These are phyloP conservation scores for Aspergillus taichungensis DNA, from an alignment of 495 filamentous ascomycete species.

Conservation along the genomic window DNA sequence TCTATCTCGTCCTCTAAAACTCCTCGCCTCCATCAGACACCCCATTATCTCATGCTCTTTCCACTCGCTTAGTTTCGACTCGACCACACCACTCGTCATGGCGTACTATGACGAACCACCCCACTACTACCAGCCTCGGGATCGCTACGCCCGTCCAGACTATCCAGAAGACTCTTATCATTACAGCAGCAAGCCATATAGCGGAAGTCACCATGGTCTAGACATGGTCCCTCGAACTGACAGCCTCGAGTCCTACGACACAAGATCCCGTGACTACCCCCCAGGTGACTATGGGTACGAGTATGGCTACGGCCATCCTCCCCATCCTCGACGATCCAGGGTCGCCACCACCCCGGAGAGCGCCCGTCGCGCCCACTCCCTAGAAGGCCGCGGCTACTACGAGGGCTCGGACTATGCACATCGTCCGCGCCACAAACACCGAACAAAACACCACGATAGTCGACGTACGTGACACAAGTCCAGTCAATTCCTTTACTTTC, in stretches of 20 bases:
- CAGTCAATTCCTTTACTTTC: not conserved
- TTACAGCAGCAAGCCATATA: constrained; percentile 13
- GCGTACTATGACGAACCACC: constrained; percentile 33
- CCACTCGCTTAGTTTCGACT: constrained; percentile 2
- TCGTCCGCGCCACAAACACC: constrained; percentile 44
- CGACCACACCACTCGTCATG: constrained; percentile 17
- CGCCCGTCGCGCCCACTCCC: constrained; percentile 35
- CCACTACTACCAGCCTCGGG: constrained; percentile 20
- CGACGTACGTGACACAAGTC: constrained; percentile 21
- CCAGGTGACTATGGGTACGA: constrained; percentile 41
- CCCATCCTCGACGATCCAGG: constrained; percentile 26
- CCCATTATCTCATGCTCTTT: constrained; percentile 7
- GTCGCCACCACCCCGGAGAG: constrained; percentile 21
- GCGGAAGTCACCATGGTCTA: constrained; percentile 11
- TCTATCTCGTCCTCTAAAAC: constrained; percentile 6
- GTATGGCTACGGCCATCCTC: constrained; percentile 40
- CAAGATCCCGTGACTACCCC: constrained; percentile 59
- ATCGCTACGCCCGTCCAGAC: constrained; percentile 24
- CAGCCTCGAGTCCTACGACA: constrained; percentile 57
- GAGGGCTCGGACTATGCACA: constrained; percentile 43
- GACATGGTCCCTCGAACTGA: constrained; percentile 47
- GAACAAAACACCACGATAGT: constrained; percentile 46
- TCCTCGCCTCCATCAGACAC: constrained; percentile 11
- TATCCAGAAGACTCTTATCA: constrained; percentile 27
- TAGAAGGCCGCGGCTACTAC: constrained; percentile 36